phyloP scores from a whole-genome alignment of 805 yeast genomes.

The Yamadazyma paraphyllophila region DNA sequence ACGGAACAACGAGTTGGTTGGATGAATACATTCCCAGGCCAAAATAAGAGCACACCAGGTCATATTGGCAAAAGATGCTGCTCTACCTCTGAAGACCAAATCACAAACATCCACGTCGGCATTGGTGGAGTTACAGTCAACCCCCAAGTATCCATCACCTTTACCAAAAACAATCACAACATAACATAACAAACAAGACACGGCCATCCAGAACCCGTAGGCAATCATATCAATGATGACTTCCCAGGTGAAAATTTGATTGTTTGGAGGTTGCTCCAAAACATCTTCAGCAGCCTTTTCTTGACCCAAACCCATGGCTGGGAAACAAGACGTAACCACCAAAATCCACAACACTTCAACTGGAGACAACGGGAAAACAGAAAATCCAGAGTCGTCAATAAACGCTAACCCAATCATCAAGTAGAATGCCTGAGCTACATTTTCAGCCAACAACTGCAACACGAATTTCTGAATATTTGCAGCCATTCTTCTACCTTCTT shows the following conservation, averaged over 20 bases:
- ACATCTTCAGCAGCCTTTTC: constrained; percentile 40
- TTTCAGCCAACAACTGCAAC: constrained; percentile 67
- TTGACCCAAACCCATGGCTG: constrained; percentile 78
- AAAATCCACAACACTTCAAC: constrained; percentile 79
- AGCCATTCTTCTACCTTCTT: constrained; percentile 79
- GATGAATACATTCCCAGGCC: constrained; percentile 43
- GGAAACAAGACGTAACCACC: constrained; percentile 76
- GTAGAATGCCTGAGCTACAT: constrained; percentile 68
- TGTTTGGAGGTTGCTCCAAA: constrained; percentile 36
- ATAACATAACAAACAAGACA: constrained; percentile 36
- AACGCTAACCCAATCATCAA: constrained; percentile 46
- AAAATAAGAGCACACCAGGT: constrained; percentile 42
- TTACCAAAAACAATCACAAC: constrained; percentile 36
- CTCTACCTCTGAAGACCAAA: constrained; percentile 37
- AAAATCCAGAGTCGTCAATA: constrained; percentile 29
- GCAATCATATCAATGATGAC: constrained; percentile 41
- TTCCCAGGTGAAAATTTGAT: constrained; percentile 39
- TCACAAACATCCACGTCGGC: constrained; percentile 23
- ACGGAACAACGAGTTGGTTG: constrained; percentile 30
- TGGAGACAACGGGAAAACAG: constrained; percentile 48
- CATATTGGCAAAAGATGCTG: constrained; percentile 38
- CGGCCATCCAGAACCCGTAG: constrained; percentile 44
- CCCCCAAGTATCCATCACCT: constrained; percentile 40
- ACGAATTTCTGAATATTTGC: constrained; percentile 77
- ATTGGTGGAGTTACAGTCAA: constrained; percentile 29